Base-by-base conservation (phyloP, 768 basidiomycete genomes). In the Boletellus ananas region DNA sequence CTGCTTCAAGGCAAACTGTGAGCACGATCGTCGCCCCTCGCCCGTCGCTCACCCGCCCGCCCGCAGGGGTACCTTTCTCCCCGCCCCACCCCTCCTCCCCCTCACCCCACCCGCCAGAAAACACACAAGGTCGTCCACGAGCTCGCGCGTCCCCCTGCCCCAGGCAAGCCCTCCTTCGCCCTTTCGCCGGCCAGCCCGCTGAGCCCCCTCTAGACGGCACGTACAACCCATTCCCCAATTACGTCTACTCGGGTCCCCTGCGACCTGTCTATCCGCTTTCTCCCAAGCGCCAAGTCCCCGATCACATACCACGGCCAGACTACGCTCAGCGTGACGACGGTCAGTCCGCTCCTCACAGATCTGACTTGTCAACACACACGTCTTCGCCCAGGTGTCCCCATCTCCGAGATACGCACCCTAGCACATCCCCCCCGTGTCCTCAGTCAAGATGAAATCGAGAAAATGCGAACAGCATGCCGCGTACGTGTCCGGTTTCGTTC, bases 1-100 rank as follows among this genome's bases (percentile, higher is more conserved):
- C 44, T 98, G 95, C 72, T 97, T 97, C 81, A 97, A 96, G 70
- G 79, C 84, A 41, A 86, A 81, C 68, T 98, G 95, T 94, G 68
- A 75, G 93, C 76, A 34, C 44, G 6, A 25, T 25, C 18, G 16
- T 35, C 20, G 34, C 3, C 7, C 18, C 3, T 16, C n/a, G 10
- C 34, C 41, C 44, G 35, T 37, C 45, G 38, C 23, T 38, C 46
- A 6, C 9, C 12, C 45, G 29, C 29, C 29, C 29, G 29, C 29
- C 7, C 9, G 29, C 29, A 67, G 66, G 67, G 67, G 67, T 67
- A 60, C 20, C 31, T 36, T 41, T 29, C 34, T 14, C 38, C 31
- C 9, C 13, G 14, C 10, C 29, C 12, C 10, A 6, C 18, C 1
- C 14, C 29, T 8, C 21, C 9, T 0, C 43, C 6, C 34, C 14